Evolutionary conservation across 1,284 basidiomycete genomes (phyloP).

Genomic region (Leccinum subrobustum): DNA sequence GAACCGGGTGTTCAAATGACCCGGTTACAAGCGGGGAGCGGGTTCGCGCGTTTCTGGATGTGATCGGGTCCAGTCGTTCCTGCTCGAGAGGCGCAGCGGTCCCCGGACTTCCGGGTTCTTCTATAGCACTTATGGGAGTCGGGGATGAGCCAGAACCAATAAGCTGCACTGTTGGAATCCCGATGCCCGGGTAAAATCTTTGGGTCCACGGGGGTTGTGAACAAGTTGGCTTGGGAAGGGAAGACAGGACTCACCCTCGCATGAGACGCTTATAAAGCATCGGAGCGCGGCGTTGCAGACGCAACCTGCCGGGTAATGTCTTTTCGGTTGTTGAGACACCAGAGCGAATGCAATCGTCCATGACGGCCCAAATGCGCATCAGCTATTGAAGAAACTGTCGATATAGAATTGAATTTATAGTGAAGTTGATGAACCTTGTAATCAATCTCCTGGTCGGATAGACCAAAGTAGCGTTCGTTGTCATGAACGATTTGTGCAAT

Average conservation of each 20-base stretch:
- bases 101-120: constrained; percentile 40
- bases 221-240: not conserved
- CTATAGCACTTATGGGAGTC: constrained; percentile 30
- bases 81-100: constrained; percentile 2
- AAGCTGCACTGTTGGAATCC: constrained; percentile 40
- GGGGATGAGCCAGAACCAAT: constrained; percentile 44
- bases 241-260: constrained; percentile 58
- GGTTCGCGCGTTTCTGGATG: constrained; percentile 3
- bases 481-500: constrained; percentile 95
- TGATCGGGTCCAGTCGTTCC: constrained; percentile 7
- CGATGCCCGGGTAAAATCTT: constrained; percentile 66
- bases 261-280: constrained; percentile 86
- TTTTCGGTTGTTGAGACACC: constrained; percentile 82
- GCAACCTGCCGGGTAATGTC: constrained; percentile 83
- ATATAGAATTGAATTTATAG: not conserved
- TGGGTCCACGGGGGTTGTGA: not conserved
- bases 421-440: constrained; percentile 50
- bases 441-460: constrained; percentile 75
- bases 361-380: constrained; percentile 84
- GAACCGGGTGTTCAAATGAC: constrained; percentile 78
- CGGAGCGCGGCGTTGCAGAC: constrained; percentile 77
- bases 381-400: constrained; percentile 41
- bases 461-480: constrained; percentile 84
- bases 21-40: constrained; percentile 65
- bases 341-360: constrained; percentile 91